These are phyloP conservation scores for Fomitopsis betulina DNA, from an alignment of 1,284 basidiomycete genomes.

Conservation along the genomic window DNA sequence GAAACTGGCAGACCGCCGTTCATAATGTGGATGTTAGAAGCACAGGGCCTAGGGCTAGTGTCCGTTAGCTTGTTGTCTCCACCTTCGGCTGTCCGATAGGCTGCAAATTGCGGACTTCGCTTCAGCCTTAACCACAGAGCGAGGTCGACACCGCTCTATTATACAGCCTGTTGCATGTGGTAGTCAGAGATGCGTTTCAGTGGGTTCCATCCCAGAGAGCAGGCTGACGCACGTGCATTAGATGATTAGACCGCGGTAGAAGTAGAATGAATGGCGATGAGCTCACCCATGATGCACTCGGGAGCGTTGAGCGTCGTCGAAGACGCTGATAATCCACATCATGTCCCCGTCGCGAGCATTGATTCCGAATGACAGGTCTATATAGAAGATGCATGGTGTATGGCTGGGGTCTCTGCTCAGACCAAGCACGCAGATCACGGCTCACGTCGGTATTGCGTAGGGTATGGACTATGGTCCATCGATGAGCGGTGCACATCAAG, in stretches of 20 bases:
- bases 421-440: not conserved
- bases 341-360: not conserved
- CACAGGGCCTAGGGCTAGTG: not conserved
- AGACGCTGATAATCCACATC: not conserved
- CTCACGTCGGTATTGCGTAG: not conserved
- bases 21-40: not conserved
- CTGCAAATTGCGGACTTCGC: not conserved
- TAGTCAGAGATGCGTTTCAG: not conserved
- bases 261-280: not conserved
- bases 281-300: not conserved
- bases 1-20: not conserved
- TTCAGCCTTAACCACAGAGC: not conserved
- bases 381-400: not conserved
- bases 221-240: not conserved
- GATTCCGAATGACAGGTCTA: not conserved
- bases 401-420: not conserved
- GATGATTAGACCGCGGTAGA: not conserved
- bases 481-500: not conserved
- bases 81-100: not conserved
- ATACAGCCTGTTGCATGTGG: not conserved
- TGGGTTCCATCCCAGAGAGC: not conserved
- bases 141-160: not conserved
- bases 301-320: not conserved
- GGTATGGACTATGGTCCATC: not conserved
- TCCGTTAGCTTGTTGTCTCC: not conserved